Evolutionary conservation across 73 alveolate genomes (phyloP).

Genomic region (Paramecium primaurelia): DNA sequence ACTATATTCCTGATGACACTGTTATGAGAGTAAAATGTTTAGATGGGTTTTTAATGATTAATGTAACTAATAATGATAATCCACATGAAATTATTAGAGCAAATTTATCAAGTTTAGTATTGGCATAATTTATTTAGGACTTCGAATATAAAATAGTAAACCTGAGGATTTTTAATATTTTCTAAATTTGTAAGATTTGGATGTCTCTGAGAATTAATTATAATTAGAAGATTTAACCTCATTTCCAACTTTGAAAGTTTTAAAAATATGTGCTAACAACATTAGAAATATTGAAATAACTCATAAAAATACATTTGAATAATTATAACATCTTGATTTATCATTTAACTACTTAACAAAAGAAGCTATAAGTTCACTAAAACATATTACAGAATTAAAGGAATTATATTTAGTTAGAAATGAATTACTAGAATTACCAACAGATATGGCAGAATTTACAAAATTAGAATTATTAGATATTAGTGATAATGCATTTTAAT

Average conservation of each 20-base stretch:
- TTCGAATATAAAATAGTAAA: not conserved
- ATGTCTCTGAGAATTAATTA: conserved; percentile 48
- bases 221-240: conserved; percentile 42
- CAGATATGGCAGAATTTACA: conserved; percentile 34
- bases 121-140: not conserved
- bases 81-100: conserved; percentile 59
- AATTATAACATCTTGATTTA: conserved; percentile 20
- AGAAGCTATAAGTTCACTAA: conserved; percentile 18
- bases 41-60: conserved; percentile 49
- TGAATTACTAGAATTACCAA: conserved; percentile 56
- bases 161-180: conserved; percentile 55
- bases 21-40: conserved; percentile 35
- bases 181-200: conserved; percentile 50
- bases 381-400: conserved; percentile 44
- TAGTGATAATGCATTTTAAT: conserved; percentile 54
- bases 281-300: not conserved
- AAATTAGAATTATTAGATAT: conserved; percentile 30
- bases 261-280: conserved; percentile 53
- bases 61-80: conserved; percentile 43
- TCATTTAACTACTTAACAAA: conserved; percentile 49
- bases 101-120: conserved; percentile 46
- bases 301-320: conserved; percentile 43
- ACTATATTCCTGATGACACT: conserved; percentile 53
- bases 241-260: conserved; percentile 29
- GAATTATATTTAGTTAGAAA: conserved; percentile 42